A percentile compares a stretch with the other conserved stretches of the same genome.
These are phyloP conservation scores for Hyaloscypha finlandica DNA, from an alignment of 495 filamentous ascomycete species.

Conservation along the genomic window DNA sequence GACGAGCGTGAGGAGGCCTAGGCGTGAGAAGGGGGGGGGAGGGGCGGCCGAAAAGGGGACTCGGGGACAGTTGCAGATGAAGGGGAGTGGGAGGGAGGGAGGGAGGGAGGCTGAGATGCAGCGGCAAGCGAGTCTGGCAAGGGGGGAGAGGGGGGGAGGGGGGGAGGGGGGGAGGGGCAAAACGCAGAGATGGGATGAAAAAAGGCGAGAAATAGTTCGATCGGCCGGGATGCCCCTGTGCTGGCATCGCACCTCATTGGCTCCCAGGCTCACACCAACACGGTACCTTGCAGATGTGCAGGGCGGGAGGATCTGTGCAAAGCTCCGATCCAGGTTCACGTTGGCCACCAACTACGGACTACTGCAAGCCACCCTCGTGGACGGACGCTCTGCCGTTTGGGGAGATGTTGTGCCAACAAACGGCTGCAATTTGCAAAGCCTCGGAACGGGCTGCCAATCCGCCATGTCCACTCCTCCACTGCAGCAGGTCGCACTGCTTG, in stretches of 20 bases:
- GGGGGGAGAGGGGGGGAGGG: too few species aligned
- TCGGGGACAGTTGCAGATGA: background rate
- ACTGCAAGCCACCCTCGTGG: background rate
- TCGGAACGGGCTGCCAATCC: background rate
- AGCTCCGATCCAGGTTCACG: background rate
- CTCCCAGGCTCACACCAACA: background rate
- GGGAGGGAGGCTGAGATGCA: too few species aligned
- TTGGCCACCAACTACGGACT: background rate
- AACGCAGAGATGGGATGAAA: conserved; percentile 5
- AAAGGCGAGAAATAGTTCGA: background rate
- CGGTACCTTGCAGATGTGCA: conserved; percentile 7
- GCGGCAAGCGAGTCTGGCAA: too few species aligned
- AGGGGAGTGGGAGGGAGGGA: too few species aligned
- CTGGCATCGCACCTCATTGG: too few species aligned
- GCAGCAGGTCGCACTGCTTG: background rate
- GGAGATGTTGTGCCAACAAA: background rate
- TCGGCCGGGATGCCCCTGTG: background rate
- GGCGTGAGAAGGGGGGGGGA: too few species aligned
- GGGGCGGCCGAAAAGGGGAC: background rate
- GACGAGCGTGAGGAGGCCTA: too few species aligned
- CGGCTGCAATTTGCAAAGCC: background rate
- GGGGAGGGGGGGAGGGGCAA: background rate
- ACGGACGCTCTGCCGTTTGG: background rate
- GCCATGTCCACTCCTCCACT: too few species aligned
- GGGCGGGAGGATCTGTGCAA: background rate